Conservation (phyloP, 306 rosid genomes). For the Medicago ruthenica region DNA sequence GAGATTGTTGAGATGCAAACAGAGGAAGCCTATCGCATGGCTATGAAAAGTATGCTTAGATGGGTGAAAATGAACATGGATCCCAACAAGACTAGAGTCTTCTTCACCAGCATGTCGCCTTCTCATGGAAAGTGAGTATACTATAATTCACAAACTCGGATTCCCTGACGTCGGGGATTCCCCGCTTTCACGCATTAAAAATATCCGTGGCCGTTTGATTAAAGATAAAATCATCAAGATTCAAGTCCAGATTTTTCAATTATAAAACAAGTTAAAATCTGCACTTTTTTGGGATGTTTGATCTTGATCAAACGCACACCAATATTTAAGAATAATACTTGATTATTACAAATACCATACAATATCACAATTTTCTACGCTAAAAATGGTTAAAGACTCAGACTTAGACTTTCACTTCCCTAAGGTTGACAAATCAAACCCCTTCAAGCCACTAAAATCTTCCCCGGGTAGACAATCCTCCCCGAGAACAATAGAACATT, state of each 20-base stretch:
- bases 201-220: background rate
- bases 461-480: too few relatives aligned
- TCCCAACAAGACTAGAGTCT: slow-evolving; percentile 75
- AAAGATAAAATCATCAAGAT: background rate
- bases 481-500: too few relatives aligned
- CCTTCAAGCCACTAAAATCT: too few relatives aligned
- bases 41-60: slow-evolving; percentile 84
- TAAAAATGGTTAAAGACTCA: background rate
- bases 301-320: background rate
- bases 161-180: background rate
- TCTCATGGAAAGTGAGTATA: slow-evolving; percentile 72
- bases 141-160: background rate
- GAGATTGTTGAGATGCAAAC: slow-evolving; percentile 72
- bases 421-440: background rate
- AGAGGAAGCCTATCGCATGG: slow-evolving; percentile 85
- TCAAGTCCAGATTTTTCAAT: too few relatives aligned
- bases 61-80: slow-evolving; percentile 86
- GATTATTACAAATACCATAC: background rate
- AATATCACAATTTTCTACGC: background rate
- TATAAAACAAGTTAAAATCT: too few relatives aligned
- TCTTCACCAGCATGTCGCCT: slow-evolving; percentile 99
- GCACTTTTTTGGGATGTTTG: background rate
- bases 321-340: background rate
- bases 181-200: background rate
- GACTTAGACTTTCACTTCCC: background rate